Percentiles rank a stretch among this genome's conserved stretches.
phyloP scores from a whole-genome alignment of 2,329 filamentous ascomycete species.

The Parasarocladium wereldwijsianum region DNA sequence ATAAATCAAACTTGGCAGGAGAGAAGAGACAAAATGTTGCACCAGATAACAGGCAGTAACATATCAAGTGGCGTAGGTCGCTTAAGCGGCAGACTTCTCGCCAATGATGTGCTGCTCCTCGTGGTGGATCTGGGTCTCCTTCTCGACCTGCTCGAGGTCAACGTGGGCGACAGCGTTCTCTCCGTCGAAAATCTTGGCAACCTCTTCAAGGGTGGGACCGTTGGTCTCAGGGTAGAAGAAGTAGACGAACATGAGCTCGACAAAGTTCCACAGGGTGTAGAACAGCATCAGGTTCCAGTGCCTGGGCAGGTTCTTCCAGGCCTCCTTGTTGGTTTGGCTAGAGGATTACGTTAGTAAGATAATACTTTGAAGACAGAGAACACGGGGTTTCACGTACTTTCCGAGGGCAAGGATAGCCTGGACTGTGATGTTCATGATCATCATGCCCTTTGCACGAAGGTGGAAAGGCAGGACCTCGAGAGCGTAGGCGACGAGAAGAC shows the following conservation, averaged over 20 bases:
- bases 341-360: conserved; percentile 2
- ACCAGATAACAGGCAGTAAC: no score
- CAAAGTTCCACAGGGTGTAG: conserved; percentile 47
- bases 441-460: conserved; percentile 43
- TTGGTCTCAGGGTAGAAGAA: conserved; percentile 58
- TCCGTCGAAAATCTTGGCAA: conserved; percentile 57
- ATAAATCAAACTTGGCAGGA: no score
- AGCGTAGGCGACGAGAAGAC: conserved; percentile 41
- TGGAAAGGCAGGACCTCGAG: conserved; percentile 45
- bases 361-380: not conserved
- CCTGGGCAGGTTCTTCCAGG: conserved; percentile 41
- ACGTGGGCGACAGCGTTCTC: conserved; percentile 41
- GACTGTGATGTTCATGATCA: conserved; percentile 50
- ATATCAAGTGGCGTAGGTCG: no score
- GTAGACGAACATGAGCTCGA: conserved; percentile 47
- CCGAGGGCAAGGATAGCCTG: conserved; percentile 47
- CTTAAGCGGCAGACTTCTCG: conserved; percentile 3
- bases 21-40: no score
- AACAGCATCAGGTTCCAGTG: conserved; percentile 55
- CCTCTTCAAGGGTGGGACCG: conserved; percentile 43
- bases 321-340: conserved; percentile 48
- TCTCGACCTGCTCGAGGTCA: conserved; percentile 38
- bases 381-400: conserved; percentile 28
- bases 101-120: conserved; percentile 9
- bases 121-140: conserved; percentile 24